phyloP scores from a whole-genome alignment of 345 rosid species.

The Salix purpurea region DNA sequence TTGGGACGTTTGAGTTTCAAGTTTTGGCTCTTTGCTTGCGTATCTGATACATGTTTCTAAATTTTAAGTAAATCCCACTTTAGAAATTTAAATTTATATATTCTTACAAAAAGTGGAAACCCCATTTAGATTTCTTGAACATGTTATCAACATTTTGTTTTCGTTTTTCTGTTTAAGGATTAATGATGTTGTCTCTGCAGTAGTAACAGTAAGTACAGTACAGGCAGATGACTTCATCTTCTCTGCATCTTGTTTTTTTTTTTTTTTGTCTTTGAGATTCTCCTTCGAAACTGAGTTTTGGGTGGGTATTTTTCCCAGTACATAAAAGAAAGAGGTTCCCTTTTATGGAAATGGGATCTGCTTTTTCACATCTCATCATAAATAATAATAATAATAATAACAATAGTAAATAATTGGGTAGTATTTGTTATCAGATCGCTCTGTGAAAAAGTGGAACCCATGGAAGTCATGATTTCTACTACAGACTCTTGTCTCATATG shows the following conservation, averaged over 20 bases:
- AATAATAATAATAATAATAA: conserved; percentile 18
- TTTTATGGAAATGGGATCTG: conserved; percentile 62
- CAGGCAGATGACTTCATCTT: conserved; percentile 36
- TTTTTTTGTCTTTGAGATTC: conserved; percentile 31
- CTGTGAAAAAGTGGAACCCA: conserved; percentile 19
- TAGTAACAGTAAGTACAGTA: neutral
- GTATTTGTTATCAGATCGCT: conserved; percentile 12
- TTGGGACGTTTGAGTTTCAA: conserved; percentile 21
- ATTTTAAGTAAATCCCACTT: neutral
- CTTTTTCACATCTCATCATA: conserved; percentile 46
- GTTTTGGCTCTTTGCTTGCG: conserved; percentile 10
- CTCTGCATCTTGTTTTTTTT: conserved; percentile 33
- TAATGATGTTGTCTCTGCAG: conserved; percentile 23
- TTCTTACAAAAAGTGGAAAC: neutral
- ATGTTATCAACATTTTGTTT: conserved; percentile 3
- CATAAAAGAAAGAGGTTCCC: conserved; percentile 41
- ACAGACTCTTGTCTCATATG: conserved; percentile 41
- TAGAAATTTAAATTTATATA: too few species aligned
- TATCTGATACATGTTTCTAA: neutral
- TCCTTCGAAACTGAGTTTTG: conserved; percentile 41
- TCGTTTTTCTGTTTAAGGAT: neutral
- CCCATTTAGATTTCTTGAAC: neutral
- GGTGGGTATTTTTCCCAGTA: conserved; percentile 46
- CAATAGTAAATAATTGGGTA: conserved; percentile 9
- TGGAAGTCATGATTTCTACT: conserved; percentile 40